Evolutionary conservation across 2,329 filamentous ascomycete species (phyloP).

Genomic region (Ophiostoma montium): DNA sequence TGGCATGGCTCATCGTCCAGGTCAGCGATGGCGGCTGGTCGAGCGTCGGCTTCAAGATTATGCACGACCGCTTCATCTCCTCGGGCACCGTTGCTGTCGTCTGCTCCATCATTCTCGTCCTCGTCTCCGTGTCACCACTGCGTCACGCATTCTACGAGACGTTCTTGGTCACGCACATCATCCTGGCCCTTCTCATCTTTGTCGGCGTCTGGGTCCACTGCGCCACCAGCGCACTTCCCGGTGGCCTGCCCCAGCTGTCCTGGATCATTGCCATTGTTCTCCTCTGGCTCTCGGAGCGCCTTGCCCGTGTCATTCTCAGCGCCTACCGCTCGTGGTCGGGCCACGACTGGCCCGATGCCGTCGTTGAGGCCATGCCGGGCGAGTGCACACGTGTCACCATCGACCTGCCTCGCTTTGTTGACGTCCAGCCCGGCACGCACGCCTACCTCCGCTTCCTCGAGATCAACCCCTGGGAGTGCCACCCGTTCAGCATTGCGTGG

Average conservation of each 20-base stretch:
- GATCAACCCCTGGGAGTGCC: conserved; percentile 55
- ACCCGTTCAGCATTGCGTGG: conserved; percentile 71
- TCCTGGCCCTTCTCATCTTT: conserved; percentile 54
- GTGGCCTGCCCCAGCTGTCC: conserved; percentile 54
- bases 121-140: conserved; percentile 63
- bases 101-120: conserved; percentile 49
- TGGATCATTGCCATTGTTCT: conserved; percentile 61
- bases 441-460: conserved; percentile 58
- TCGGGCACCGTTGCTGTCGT: conserved; percentile 39
- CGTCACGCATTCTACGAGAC: conserved; percentile 96
- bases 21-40: conserved; percentile 49
- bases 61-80: conserved; percentile 47
- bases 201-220: conserved; percentile 69
- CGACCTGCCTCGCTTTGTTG: conserved; percentile 50
- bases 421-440: conserved; percentile 56
- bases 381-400: conserved; percentile 58
- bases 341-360: conserved; percentile 46
- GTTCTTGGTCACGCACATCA: conserved; percentile 76
- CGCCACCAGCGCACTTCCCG: conserved; percentile 46
- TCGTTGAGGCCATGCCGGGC: conserved; percentile 53
- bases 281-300: conserved; percentile 61
- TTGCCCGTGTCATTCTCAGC: conserved; percentile 45
- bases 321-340: conserved; percentile 51
- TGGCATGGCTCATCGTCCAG: conserved; percentile 62
- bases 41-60: conserved; percentile 39